These are phyloP conservation scores for Ophiostoma sp. DNA, from an alignment of 2,329 filamentous ascomycete genomes.

Conservation along the genomic window DNA sequence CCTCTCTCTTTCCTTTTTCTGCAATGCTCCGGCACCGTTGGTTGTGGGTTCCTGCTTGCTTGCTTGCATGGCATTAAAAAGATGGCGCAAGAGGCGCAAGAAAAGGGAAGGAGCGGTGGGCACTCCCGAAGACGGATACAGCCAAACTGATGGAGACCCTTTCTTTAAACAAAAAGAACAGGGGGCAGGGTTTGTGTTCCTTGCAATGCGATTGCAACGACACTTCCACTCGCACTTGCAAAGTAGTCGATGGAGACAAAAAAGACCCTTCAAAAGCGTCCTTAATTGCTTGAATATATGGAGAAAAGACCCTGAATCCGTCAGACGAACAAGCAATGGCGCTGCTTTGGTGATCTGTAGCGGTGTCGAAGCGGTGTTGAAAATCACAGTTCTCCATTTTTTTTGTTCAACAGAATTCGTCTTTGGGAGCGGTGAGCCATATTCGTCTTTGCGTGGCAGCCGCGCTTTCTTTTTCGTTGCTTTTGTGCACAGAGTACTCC, in stretches of 20 bases:
- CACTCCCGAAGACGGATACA: not conserved
- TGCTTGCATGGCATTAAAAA: not conserved
- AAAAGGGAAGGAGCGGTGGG: not conserved
- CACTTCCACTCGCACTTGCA: not conserved
- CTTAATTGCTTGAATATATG: not conserved
- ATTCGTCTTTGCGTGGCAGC: not conserved
- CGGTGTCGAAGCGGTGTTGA: not conserved
- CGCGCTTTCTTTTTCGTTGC: not conserved
- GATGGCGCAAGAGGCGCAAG: not conserved
- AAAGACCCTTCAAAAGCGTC: not conserved
- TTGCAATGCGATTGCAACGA: not conserved
- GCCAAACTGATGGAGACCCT: not conserved
- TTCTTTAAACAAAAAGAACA: not conserved
- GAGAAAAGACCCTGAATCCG: constrained; percentile 7
- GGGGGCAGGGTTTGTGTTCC: not conserved
- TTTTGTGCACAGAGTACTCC: not conserved
- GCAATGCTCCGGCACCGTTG: not conserved
- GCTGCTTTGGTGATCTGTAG: not conserved
- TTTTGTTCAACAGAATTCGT: not conserved
- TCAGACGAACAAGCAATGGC: not conserved
- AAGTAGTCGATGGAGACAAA: not conserved
- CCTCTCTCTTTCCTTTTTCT: not conserved
- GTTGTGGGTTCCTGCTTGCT: not conserved
- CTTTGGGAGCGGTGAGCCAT: not conserved
- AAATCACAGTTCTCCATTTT: not conserved